Base-by-base conservation (phyloP, 257 asterid species). In the Lycium barbarum region DNA sequence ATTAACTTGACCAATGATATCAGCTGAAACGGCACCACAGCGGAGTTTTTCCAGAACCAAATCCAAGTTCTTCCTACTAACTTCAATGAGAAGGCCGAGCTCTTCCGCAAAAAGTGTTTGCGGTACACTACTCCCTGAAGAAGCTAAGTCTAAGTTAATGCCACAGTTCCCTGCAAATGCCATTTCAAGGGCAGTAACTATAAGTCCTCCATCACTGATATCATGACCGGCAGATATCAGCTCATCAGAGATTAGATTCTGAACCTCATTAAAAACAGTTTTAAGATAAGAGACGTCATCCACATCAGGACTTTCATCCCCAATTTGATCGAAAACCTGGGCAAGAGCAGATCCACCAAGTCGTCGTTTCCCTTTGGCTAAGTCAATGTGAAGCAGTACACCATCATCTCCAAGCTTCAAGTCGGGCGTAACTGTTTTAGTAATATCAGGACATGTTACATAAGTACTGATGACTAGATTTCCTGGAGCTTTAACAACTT, bases 401-500 rank as follows among this genome's bases (percentile, higher is more conserved):
- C 98, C 99, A n/a, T 90, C 94, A 71, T 91, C 92, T 15, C 93
- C 94, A 79, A 95, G 94, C 92, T 93, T 96, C 89, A 96, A 87
- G 90, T 95, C 97, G 2, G 97, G 98, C 9, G 97, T 93, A 83
- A 96, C 98, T 1, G 96, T 96, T 88, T 96, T 95, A 35, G 98
- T 96, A 61, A 96, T 93, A 79, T 96, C 98, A 4, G 99, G 95
- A 88, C 98, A 95, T 83, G 98, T 96, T 78, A 95, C 98, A 70
- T 93, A 96, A 10, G 98, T 45, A 87, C 99, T 96, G 88, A 96
- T 92, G 72, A 96, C 99, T 55, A 96, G 89, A 88, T 93, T 96
- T 71, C 99, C 98, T 58, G 98, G 98, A 78, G 99, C 98, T 91
- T 95, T 96, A 71, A 96, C 98, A 83, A 96, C 94, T 88, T 96